Evolutionary conservation across 345 rosid species (phyloP), one percentile per base, ranked within the genome.

Genomic region (Sonneratia caseolaris): DNA sequence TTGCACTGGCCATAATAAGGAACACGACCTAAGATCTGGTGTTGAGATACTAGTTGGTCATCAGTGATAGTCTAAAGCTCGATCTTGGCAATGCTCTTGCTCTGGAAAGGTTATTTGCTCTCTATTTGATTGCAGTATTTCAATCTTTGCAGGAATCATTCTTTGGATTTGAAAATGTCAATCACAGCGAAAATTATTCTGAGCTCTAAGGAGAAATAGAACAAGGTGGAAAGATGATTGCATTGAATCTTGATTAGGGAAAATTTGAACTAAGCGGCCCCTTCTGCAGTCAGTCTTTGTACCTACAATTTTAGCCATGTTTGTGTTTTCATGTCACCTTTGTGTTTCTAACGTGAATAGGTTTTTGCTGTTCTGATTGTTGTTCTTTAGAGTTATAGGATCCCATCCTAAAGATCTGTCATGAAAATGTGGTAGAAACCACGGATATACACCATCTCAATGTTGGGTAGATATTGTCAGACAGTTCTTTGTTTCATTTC

Each of bases 51-150:
- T 92, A 95, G 71, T 74, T 92, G 3, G 87, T 90, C 61, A 81
- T 95, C 70, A 90, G 90, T 61, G 97, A 90, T 61, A 97, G 99
- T 55, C 56, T 86, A 65, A 83, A 85, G 82, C 79, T 90, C 71
- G 93, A 95, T 78, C 81, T 95, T 56, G 88, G 83, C 7, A 84
- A 37, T 75, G 99, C 90, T 37, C 93, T 95, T 43, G 75, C 89
- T 0, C 82, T 90, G 10, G 99, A 95, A 68, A 92, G 92, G 99
- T 97, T 95, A 72, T n/a, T 37, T 22, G 0, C 57, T 47, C 59
- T 51, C 37, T 37, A 5, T 40, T 38, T 66, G 27, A 59, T 59
- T 7, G 12, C 36, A 11, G 7, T 22, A 4, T 24, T 10, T 27
- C 32, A 27, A 27, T 27, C 43, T 40, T 40, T 40, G 43, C 43